phyloP scores from a whole-genome alignment of 129 eudicot species.

The Cynara cardunculus region DNA sequence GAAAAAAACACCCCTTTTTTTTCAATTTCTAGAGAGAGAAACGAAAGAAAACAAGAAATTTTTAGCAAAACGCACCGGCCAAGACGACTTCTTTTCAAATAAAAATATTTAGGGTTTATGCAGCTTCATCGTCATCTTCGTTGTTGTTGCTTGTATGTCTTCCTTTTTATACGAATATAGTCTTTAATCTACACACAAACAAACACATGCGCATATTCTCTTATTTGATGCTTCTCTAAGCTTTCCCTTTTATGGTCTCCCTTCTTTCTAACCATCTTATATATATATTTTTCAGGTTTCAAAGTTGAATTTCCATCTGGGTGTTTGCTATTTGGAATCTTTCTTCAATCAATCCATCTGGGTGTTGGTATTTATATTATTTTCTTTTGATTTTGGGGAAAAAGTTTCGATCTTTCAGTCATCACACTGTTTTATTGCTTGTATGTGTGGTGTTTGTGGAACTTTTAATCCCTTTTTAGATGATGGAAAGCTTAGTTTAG shows the following conservation, averaged over 20 bases:
- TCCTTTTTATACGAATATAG: not conserved
- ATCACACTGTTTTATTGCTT: conserved; percentile 33
- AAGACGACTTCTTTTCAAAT: not conserved
- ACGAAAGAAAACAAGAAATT: not conserved
- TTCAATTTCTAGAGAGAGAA: conserved; percentile 21
- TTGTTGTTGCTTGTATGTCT: conserved; percentile 19
- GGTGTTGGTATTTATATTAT: not conserved
- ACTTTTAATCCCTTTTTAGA: not conserved
- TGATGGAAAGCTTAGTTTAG: not conserved
- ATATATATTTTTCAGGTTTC: conserved; percentile 4
- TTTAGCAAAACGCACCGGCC: conserved; percentile 12
- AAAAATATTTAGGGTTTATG: conserved; percentile 10
- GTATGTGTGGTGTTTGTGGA: conserved; percentile 18
- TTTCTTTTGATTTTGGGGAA: conserved; percentile 11
- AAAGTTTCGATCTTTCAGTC: conserved; percentile 16
- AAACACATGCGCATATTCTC: conserved; percentile 17
- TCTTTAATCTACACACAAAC: not conserved
- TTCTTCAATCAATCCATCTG: conserved; percentile 13
- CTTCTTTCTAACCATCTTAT: conserved; percentile 19
- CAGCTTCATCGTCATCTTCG: conserved; percentile 11
- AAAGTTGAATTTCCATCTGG: conserved; percentile 25
- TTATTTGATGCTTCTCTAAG: conserved; percentile 23
- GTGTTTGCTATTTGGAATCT: conserved; percentile 20
- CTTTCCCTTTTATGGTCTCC: conserved; percentile 19
- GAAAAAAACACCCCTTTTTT: not conserved